phyloP scores from a whole-genome alignment of 2,329 filamentous ascomycete genomes.

The Thelonectria olida region DNA sequence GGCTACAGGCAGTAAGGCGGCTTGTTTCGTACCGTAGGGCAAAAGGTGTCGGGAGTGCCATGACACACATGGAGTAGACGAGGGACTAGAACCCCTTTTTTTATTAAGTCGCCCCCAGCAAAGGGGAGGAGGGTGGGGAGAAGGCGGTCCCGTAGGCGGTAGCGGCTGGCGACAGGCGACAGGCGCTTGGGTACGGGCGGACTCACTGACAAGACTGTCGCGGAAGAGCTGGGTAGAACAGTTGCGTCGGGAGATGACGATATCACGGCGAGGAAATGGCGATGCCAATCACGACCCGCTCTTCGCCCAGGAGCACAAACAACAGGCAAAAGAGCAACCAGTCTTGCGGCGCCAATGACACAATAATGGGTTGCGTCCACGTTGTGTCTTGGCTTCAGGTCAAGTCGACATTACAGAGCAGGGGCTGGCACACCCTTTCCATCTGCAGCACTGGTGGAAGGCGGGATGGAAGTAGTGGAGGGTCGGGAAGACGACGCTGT shows the following conservation, averaged over 20 bases:
- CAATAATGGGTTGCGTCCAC: background rate
- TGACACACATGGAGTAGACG: background rate
- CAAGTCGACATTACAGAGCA: slow-evolving; percentile 4
- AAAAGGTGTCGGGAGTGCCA: background rate
- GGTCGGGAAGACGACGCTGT: slow-evolving; percentile 9
- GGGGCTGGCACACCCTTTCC: slow-evolving; percentile 2
- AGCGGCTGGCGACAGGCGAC: slow-evolving; percentile 19
- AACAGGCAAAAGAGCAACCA: background rate
- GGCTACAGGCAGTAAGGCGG: background rate
- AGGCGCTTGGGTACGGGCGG: slow-evolving; percentile 7
- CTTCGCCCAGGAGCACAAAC: background rate
- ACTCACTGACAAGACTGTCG: background rate
- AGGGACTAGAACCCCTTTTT: background rate
- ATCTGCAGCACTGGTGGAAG: no score
- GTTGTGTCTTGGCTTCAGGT: slow-evolving; percentile 7
- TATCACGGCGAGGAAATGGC: slow-evolving; percentile 20
- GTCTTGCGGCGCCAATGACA: slow-evolving; percentile 7
- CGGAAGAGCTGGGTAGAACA: slow-evolving; percentile 17
- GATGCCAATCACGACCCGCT: slow-evolving; percentile 21
- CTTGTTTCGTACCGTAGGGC: background rate
- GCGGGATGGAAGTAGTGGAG: background rate
- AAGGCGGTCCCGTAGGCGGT: background rate
- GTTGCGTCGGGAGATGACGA: slow-evolving; percentile 37
- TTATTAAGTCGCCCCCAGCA: background rate
- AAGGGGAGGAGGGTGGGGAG: slow-evolving; percentile 6